A percentile compares a stretch with the other conserved stretches of the same genome.
These are phyloP conservation scores for Talaromyces wortmannii DNA, from an alignment of 495 filamentous ascomycete genomes.

Conservation along the genomic window DNA sequence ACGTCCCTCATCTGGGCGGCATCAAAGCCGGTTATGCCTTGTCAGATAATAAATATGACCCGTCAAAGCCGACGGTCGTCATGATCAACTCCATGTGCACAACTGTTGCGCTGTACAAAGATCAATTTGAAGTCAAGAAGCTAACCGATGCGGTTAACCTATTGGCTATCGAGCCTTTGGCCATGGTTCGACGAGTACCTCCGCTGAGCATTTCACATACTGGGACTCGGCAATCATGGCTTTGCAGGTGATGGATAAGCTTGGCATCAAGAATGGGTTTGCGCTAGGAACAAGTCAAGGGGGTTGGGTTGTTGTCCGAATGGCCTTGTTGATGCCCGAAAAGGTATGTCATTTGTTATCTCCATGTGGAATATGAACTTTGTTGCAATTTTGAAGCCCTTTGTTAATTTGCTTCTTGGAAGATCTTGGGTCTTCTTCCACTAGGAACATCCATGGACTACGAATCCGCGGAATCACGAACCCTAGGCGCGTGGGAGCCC, in stretches of 20 bases:
- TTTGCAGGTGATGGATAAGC: constrained; percentile 42
- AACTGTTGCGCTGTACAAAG: constrained; percentile 42
- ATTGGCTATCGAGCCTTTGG: constrained; percentile 49
- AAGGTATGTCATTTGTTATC: constrained; percentile 24
- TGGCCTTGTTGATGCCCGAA: constrained; percentile 56
- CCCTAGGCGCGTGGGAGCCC: constrained; percentile 54
- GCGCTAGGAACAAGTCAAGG: constrained; percentile 59
- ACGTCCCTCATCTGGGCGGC: constrained; percentile 48
- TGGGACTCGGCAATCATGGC: constrained; percentile 48
- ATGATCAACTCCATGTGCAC: constrained; percentile 56
- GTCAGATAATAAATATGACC: constrained; percentile 31
- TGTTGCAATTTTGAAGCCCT: neutral
- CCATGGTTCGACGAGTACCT: constrained; percentile 38
- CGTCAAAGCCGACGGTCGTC: constrained; percentile 49
- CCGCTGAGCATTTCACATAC: constrained; percentile 43
- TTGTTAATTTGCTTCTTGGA: neutral
- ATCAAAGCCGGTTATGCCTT: constrained; percentile 47
- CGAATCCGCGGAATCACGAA: constrained; percentile 47
- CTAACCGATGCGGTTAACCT: constrained; percentile 43
- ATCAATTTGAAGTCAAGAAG: constrained; percentile 34
- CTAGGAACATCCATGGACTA: constrained; percentile 59
- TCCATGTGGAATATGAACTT: neutral
- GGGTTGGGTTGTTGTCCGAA: constrained; percentile 54
- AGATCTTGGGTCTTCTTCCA: constrained; percentile 53
- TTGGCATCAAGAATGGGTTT: constrained; percentile 53